Conservation (phyloP, 176 grass and related monocot genomes). For the Coix lacrymajobi region DNA sequence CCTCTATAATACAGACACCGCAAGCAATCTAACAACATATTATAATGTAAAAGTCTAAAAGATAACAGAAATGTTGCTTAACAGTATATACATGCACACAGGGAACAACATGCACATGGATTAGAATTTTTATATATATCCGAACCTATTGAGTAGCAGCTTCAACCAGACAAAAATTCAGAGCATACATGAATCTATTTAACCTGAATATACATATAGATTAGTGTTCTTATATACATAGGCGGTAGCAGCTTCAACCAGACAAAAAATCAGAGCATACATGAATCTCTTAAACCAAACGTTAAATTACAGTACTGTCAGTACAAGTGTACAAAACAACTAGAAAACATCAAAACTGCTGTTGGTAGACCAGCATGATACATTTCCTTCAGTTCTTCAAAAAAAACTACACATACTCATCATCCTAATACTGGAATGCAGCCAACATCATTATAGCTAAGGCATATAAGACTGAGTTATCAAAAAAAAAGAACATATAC, state of each 20-base stretch:
- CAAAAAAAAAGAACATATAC: background rate
- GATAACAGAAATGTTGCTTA: background rate
- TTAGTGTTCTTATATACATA: background rate
- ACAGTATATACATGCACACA: background rate
- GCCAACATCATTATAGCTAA: background rate
- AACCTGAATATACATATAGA: too few relatives aligned
- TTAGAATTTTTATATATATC: background rate
- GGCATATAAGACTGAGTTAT: background rate
- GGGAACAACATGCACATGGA: too few relatives aligned
- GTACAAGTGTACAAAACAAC: background rate
- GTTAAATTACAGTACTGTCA: background rate
- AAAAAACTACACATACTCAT: background rate
- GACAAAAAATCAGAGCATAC: background rate
- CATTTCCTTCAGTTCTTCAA: background rate
- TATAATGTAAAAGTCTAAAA: background rate
- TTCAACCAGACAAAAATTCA: too few relatives aligned
- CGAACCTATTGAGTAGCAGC: too few relatives aligned
- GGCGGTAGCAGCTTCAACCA: background rate
- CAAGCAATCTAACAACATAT: background rate
- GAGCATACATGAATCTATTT: too few relatives aligned
- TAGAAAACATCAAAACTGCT: background rate
- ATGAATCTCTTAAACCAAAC: background rate
- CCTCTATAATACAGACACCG: background rate
- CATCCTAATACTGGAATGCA: background rate
- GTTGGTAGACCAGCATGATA: background rate